These are phyloP conservation scores for Sugiyamaella grinbergsii DNA, from an alignment of 1,139 yeast species.

Conservation along the genomic window DNA sequence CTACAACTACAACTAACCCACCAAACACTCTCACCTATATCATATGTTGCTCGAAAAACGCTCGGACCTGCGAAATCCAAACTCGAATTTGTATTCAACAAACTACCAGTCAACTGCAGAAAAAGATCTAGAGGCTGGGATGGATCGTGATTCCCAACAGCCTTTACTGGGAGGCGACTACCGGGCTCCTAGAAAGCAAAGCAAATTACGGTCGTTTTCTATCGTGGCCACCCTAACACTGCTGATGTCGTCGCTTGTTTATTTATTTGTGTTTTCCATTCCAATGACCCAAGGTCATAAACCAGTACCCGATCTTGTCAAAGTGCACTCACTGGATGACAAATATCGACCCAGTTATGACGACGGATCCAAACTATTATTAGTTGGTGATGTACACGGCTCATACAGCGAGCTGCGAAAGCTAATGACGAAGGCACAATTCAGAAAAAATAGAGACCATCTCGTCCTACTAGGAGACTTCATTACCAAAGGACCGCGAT, in stretches of 20 bases:
- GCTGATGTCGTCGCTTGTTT: slow-evolving; percentile 16
- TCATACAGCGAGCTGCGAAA: slow-evolving; percentile 56
- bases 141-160: slow-evolving; percentile 1
- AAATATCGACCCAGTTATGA: slow-evolving; percentile 29
- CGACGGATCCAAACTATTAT: slow-evolving; percentile 50
- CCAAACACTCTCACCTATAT: too few species aligned
- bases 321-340: slow-evolving; percentile 27
- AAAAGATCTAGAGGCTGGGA: slow-evolving; percentile 5
- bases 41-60: neutral
- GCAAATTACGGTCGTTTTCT: neutral
- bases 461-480: slow-evolving; percentile 83
- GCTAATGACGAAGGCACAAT: slow-evolving; percentile 52
- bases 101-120: neutral
- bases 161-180: slow-evolving; percentile 6
- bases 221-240: neutral
- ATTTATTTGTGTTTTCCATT: slow-evolving; percentile 28
- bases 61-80: neutral
- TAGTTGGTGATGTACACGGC: slow-evolving; percentile 92
- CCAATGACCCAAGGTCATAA: slow-evolving; percentile 26
- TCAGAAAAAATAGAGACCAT: slow-evolving; percentile 53
- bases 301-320: slow-evolving; percentile 33
- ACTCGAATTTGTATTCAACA: neutral
- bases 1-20: neutral
- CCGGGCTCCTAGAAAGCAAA: neutral
- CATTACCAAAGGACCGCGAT: slow-evolving; percentile 79